phyloP scores from a whole-genome alignment of 768 basidiomycete genomes.

The Ramaria sp. region DNA sequence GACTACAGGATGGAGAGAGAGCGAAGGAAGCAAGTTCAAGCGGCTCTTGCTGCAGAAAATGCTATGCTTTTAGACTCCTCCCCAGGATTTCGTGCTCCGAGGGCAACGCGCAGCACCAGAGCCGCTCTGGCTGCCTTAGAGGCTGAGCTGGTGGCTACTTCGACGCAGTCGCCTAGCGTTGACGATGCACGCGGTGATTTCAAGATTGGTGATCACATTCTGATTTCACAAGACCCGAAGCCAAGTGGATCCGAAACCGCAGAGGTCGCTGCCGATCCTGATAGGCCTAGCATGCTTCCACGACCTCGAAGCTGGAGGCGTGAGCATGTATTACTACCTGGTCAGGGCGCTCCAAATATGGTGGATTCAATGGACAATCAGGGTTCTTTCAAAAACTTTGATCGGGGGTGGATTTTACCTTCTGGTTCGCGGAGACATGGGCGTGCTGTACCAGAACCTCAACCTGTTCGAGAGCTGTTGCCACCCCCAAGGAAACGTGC shows the following conservation, averaged over 20 bases:
- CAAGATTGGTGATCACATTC: neutral
- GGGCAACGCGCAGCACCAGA: slow-evolving; percentile 31
- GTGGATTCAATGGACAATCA: slow-evolving; percentile 64
- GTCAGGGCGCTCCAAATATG: slow-evolving; percentile 36
- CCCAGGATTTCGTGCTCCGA: slow-evolving; percentile 38
- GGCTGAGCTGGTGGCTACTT: slow-evolving; percentile 21
- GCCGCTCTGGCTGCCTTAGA: slow-evolving; percentile 37
- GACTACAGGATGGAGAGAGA: slow-evolving; percentile 14
- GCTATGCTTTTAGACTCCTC: slow-evolving; percentile 25
- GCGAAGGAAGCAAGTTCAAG: slow-evolving; percentile 14
- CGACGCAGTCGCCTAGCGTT: neutral
- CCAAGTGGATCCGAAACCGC: neutral
- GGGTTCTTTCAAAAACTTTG: slow-evolving; percentile 71
- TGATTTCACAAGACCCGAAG: neutral
- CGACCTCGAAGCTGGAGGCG: slow-evolving; percentile 1
- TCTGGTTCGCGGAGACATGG: slow-evolving; percentile 59
- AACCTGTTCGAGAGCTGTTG: neutral
- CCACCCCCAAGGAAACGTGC: slow-evolving; percentile 48
- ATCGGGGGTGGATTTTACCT: slow-evolving; percentile 82
- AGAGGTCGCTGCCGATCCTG: neutral
- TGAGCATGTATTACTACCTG: slow-evolving; percentile 11
- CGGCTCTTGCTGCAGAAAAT: slow-evolving; percentile 14
- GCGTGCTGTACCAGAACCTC: slow-evolving; percentile 20
- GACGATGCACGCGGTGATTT: slow-evolving; percentile 19
- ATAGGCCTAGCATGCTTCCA: neutral